Percentiles rank a stretch among this genome's conserved stretches.
Conservation (phyloP, 768 basidiomycete species). For the Zangia roseola region DNA sequence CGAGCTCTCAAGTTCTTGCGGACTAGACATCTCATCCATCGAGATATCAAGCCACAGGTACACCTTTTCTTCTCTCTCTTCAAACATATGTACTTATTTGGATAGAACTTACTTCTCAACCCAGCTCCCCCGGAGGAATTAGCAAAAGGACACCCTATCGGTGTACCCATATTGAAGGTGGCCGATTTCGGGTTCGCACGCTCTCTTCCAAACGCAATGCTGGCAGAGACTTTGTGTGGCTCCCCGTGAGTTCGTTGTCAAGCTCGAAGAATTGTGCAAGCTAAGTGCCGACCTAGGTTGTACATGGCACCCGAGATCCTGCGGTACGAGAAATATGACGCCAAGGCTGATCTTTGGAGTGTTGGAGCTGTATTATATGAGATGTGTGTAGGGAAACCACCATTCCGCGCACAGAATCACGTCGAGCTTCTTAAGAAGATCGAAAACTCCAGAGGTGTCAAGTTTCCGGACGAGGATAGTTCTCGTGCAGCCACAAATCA, state of each 20-base stretch:
- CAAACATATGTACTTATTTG: conserved; percentile 5
- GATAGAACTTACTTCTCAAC: conserved; percentile 84
- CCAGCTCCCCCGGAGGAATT: conserved; percentile 79
- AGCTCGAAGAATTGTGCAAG: background rate
- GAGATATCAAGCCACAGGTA: conserved; percentile 96
- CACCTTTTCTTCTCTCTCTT: background rate
- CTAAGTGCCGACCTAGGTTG: conserved; percentile 45
- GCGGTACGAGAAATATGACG: conserved; percentile 95
- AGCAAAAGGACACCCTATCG: conserved; percentile 83
- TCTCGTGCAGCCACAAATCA: conserved; percentile 39
- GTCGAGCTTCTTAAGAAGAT: conserved; percentile 94
- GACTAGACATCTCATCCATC: conserved; percentile 85
- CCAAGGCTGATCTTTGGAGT: conserved; percentile 97
- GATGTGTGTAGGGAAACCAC: conserved; percentile 90
- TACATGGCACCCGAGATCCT: conserved; percentile 99
- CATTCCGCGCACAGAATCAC: conserved; percentile 94
- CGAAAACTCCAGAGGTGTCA: conserved; percentile 85
- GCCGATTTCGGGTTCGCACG: conserved; percentile 99
- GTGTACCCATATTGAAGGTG: conserved; percentile 93
- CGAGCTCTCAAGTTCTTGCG: conserved; percentile 92
- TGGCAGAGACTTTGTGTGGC: conserved; percentile 97
- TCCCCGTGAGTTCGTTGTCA: conserved; percentile 69
- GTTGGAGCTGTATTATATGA: conserved; percentile 97
- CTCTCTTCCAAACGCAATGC: conserved; percentile 84
- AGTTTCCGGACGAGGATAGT: conserved; percentile 91